Evolutionary conservation across 495 filamentous ascomycete species (phyloP).

Genomic region (Physcia stellaris): DNA sequence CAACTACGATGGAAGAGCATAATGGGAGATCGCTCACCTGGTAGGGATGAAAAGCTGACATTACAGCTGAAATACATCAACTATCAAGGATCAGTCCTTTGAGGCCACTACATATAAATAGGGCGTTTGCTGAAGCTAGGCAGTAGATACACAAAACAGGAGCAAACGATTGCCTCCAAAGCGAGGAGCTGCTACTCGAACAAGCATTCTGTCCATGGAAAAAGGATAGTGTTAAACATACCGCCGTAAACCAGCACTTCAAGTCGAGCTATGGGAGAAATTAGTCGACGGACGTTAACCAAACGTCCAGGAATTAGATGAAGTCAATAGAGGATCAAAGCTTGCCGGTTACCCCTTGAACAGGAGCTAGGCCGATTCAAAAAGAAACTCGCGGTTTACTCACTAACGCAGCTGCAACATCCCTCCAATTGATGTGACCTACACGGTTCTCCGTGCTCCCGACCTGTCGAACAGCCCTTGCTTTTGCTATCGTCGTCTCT

Average conservation of each 20-base stretch:
- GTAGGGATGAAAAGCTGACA: conserved; percentile 67
- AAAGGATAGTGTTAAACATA: too few species aligned
- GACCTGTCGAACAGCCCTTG: conserved; percentile 47
- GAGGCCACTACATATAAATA: not conserved
- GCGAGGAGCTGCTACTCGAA: too few species aligned
- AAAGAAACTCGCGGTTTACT: conserved; percentile 32
- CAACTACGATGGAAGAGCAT: not conserved
- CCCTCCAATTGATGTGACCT: conserved; percentile 41
- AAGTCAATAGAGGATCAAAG: too few species aligned
- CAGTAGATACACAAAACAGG: not conserved
- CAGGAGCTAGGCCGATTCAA: not conserved
- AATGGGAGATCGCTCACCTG: conserved; percentile 15
- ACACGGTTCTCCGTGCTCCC: conserved; percentile 39
- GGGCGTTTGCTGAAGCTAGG: not conserved
- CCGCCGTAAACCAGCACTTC: too few species aligned
- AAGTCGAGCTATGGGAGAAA: too few species aligned
- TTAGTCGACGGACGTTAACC: too few species aligned
- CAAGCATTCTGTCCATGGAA: too few species aligned
- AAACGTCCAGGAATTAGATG: too few species aligned
- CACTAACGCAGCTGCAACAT: conserved; percentile 40
- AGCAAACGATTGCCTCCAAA: not conserved
- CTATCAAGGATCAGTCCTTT: not conserved
- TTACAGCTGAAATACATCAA: conserved; percentile 30
- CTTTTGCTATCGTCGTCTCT: conserved; percentile 54
- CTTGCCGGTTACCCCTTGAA: not conserved